Base-by-base conservation (phyloP, 1,284 basidiomycete species). In the Ustilago xerochloae region DNA sequence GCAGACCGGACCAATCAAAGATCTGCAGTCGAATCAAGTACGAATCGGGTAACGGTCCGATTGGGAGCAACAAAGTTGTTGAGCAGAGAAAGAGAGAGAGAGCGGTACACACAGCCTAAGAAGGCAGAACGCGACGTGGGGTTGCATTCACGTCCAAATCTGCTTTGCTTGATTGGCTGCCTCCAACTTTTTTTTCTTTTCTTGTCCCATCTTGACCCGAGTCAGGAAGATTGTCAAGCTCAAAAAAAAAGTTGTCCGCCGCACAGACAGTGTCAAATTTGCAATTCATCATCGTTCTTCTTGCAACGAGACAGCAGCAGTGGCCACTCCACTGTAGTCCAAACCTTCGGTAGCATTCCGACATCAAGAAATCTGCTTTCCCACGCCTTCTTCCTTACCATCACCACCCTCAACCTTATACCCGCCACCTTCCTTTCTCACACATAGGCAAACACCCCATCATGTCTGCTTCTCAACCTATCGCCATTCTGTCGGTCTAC, bases 401-500 rank as follows among this genome's bases (percentile, higher is more conserved):
- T 41, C 48, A 24, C 20, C 38, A 33, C 35, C 47, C 49, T 39
- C 61, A 50, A n/a, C 53, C 38, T 32, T 38, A 53, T 15, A 28
- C 39, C 36, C 20, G 47, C 28, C 45, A 22, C 16, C 26, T 9
- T n/a, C n/a, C n/a, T n/a, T n/a, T n/a, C n/a, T n/a, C n/a, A n/a
- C n/a, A 43, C 46, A 45, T 32, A 52, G 39, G 47, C 53, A 47
- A 43, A n/a, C 13, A 18, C 1, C 47, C 24, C 47, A 26, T 16
- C 53, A 73, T 73, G 72, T 70, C 72, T 59, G 54, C 65, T 35
- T 61, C 70, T 13, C 76, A 75, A 56, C 76, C 74, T 28, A 81
- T 78, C 77, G 96, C 96, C 28, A 87, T 99, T 62, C 88, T 99
- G 61, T 97, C 95, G 41, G 97, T 99, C 62, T 99, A 97, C 85